Base-by-base conservation (phyloP, 768 basidiomycete species). In the Dictyophora rubrovolvata region DNA sequence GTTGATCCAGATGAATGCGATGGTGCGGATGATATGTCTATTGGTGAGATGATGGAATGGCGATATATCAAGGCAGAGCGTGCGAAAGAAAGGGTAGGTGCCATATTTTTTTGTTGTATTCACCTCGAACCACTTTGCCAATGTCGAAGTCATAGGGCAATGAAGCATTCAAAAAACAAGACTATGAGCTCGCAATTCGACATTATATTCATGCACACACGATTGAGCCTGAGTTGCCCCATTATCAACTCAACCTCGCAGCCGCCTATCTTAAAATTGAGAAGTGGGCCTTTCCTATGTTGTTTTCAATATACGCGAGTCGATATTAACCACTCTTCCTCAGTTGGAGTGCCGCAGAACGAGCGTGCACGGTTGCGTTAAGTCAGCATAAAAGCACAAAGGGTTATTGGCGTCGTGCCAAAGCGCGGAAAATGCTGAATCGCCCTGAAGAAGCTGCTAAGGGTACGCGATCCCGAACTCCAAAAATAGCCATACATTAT, bases 181-280 rank as follows among this genome's bases (percentile, higher is more conserved):
- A 84, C 47, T 88, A 74, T 61, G 69, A 73, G 16, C 63, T 64
- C 4, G 87, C 87, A 0, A 77, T 85, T 55, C 66, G 73, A 55
- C 75, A 77, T 57, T 89, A 89, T 68, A 75, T 80, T 65, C 69
- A 71, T 5, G 87, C 87, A 0, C 74, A 82, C 65, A 64, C 73
- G 6, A 83, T 85, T 48, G 86, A 88, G 64, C 79, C 85, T 1
- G 87, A 88, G 67, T 68, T 88, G 61, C 85, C 87, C 0, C 81
- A 85, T 64, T 89, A 89, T 64, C 83, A 86, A 65, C 78, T 88
- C 36, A 89, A 89, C 65, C 75, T 88, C 22, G 87, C 87, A 2
- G 86, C 86, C 1, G 86, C 87, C 0, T 76, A 87, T 67, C 68
- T 89, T 36, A 89, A 89, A 66, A 69, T 88, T 51, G 73, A 74